Percentiles rank a stretch among this genome's conserved stretches.
These are phyloP conservation scores for Apophysomyces elegans DNA, from an alignment of 371 early-diverging fungal genomes.

Conservation along the genomic window DNA sequence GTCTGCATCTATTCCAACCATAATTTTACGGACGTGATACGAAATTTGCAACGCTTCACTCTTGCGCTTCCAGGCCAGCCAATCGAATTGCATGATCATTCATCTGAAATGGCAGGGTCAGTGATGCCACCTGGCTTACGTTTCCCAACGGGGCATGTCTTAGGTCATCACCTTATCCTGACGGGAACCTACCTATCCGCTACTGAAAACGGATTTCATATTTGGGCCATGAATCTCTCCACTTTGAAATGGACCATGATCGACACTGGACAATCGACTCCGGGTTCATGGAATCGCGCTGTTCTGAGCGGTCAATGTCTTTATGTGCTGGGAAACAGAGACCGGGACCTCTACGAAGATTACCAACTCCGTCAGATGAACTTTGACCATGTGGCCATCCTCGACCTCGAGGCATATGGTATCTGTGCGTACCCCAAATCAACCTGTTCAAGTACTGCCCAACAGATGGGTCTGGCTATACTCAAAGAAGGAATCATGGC, in stretches of 20 bases:
- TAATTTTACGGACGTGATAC: slow-evolving; percentile 76
- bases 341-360: slow-evolving; percentile 70
- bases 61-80: slow-evolving; percentile 32
- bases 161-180: slow-evolving; percentile 74
- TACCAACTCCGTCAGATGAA: slow-evolving; percentile 80
- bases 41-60: slow-evolving; percentile 67
- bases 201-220: slow-evolving; percentile 67
- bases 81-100: slow-evolving; percentile 57
- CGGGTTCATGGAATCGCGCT: slow-evolving; percentile 83
- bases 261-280: slow-evolving; percentile 63
- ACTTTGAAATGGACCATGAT: slow-evolving; percentile 72
- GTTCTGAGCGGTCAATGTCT: slow-evolving; percentile 64
- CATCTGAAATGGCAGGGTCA: slow-evolving; percentile 63
- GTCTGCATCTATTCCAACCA: slow-evolving; percentile 79
- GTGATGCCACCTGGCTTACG: slow-evolving; percentile 77
- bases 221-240: slow-evolving; percentile 75
- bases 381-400: slow-evolving; percentile 72
- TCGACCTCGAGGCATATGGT: slow-evolving; percentile 78
- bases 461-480: slow-evolving; percentile 70
- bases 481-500: slow-evolving; percentile 69
- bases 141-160: slow-evolving; percentile 72
- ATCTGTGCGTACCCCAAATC: slow-evolving; percentile 63
- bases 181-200: slow-evolving; percentile 77
- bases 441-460: slow-evolving; percentile 58
- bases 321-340: slow-evolving; percentile 73